Evolutionary conservation across 31 red algal genomes (phyloP).

Genomic region (Bonnemaisonia californica): DNA sequence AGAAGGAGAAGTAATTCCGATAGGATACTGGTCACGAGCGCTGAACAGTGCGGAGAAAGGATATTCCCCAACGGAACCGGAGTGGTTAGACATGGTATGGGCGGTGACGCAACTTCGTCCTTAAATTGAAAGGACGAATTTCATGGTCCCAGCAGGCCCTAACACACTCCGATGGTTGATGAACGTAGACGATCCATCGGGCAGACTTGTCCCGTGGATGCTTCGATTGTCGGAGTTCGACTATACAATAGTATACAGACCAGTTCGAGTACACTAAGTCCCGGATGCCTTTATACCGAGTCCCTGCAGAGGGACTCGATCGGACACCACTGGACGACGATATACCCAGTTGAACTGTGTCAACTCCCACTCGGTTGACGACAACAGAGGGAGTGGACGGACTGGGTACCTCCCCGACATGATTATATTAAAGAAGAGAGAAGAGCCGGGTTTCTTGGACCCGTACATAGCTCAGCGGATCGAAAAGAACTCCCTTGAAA

Average conservation of each 20-base stretch:
- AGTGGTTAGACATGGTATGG: background rate
- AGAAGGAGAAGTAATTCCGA: background rate
- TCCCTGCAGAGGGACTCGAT: background rate
- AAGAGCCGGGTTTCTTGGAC: background rate
- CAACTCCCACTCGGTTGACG: too few species aligned
- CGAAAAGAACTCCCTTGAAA: background rate
- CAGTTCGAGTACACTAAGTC: background rate
- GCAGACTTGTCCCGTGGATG: background rate
- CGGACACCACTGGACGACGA: background rate
- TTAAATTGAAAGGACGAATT: background rate
- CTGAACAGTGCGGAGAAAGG: background rate
- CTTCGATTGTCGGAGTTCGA: constrained; percentile 17
- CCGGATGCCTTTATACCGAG: background rate
- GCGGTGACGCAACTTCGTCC: background rate
- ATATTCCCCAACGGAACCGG: background rate
- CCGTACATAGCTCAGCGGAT: background rate
- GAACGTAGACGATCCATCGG: background rate
- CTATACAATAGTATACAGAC: constrained; percentile 3
- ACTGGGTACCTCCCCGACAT: background rate
- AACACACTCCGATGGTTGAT: background rate
- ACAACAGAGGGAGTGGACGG: too few species aligned
- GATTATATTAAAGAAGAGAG: background rate
- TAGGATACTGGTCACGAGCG: background rate
- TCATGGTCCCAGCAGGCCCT: background rate
- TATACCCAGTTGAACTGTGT: background rate